Base-by-base conservation (phyloP, 2,329 filamentous ascomycete species). In the Fusarium brachygibbosum region DNA sequence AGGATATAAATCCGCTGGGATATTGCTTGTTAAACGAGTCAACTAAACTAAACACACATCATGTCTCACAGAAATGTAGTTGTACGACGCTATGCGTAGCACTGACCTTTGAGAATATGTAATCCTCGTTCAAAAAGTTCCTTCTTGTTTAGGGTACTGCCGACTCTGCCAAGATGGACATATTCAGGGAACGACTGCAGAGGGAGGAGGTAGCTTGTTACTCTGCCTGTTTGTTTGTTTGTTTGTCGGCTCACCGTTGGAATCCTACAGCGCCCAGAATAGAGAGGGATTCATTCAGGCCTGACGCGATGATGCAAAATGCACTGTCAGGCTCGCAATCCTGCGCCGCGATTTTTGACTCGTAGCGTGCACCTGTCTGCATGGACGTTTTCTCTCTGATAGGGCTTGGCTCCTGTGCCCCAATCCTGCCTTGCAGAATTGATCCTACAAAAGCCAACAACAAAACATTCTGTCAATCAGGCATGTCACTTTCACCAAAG, bases 31-130 rank as follows among this genome's bases (percentile, higher is more conserved):
- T 29, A 25, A 42, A 37, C 52, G 38, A 56, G 51, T 66, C 64
- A 71, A 49, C 58, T 49, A 40, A 17, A 35, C 6, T 55, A 34
- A 40, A 16, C 58, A 62, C 62, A 49, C 29, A 41, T 44, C 42
- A 57, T 71, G 70, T 73, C 70, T 71, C 70, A 71, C 65, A 48
- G 57, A 67, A 49, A 62, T 62, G 55, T 53, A 55, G 46, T 16
- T 63, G 56, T 52, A 44, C 37, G 40, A 62, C 51, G 45, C 40
- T 50, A 48, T 57, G 50, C 41, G 51, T 52, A 55, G 45, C 56
- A 58, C 34, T 55, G 56, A 23, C 40, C 53, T 60, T 59, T 19
- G 17, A 16, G 21, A 7, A 19, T 25, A 6, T 25, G 23, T 25
- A 25, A 25, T 25, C 23, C 23, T 25, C 23, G 23, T 25, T 25